Evolutionary conservation across 805 yeast genomes (phyloP), one percentile per base, ranked within the genome.

Genomic region (Cyberlindnera mississippiensis): DNA sequence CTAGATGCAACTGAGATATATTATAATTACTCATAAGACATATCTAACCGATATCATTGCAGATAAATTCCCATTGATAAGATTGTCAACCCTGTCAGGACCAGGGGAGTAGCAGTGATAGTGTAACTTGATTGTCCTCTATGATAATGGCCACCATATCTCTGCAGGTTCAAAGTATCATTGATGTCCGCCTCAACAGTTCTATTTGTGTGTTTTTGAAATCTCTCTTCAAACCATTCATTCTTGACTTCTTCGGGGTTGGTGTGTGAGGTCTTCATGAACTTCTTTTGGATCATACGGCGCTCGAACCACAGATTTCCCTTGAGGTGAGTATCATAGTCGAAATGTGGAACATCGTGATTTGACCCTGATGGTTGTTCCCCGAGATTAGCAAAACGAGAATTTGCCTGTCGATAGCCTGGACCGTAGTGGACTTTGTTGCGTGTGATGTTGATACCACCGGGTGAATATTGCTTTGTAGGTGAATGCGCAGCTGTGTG

Each of bases 281-380:
- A 33, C 13, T 49, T 38, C 29, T 53, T 55, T 18, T 52, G 46
- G 35, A 55, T 55, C 60, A 55, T 55, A 13, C 72, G 51, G 36
- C 61, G 60, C 36, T 69, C 74, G 51, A 64, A 60, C 49, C 66
- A 71, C 42, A 79, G 62, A 44, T 76, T 76, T 37, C 78, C 71
- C 24, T 64, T 58, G 6, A 77, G 62, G 56, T 79, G 84, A 43
- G 71, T 69, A 44, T 73, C 67, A 49, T 73, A 76, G 57, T 79
- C 77, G 50, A 79, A 79, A 58, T 79, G 85, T 2, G 84, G 82
- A 3, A 78, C 82, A 50, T 76, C 82, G 40, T 67, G 61, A n/a
- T 51, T 51, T 4, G 44, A 48, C 8, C 49, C 39, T 3, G 39
- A 42, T 17, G 37, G 37, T 18, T 14, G 32, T 11, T 11, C 33